phyloP scores from a whole-genome alignment of 1,139 yeast species.

The Suhomyces terraborum region DNA sequence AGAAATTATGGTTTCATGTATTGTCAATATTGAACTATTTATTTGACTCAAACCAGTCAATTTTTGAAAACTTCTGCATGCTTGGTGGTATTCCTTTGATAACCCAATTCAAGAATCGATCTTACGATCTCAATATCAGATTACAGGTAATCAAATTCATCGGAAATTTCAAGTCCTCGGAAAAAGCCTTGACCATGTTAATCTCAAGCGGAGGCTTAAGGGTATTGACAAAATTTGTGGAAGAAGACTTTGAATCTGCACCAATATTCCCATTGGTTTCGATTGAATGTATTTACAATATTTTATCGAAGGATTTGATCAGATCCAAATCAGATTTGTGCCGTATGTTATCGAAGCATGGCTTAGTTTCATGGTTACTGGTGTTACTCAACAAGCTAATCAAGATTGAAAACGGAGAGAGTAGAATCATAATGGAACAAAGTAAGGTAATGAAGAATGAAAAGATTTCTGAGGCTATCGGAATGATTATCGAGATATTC shows the following conservation, averaged over 20 bases:
- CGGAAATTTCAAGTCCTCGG: conserved; percentile 38
- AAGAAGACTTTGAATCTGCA: conserved; percentile 52
- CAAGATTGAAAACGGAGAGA: conserved; percentile 20
- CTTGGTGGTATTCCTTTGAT: conserved; percentile 61
- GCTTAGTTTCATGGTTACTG: conserved; percentile 52
- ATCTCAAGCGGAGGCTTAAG: conserved; percentile 60
- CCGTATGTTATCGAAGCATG: conserved; percentile 52
- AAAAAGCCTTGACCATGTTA: conserved; percentile 49
- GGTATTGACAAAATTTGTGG: conserved; percentile 52
- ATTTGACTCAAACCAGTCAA: conserved; percentile 36
- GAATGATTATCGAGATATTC: conserved; percentile 42
- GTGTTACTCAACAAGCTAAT: conserved; percentile 40
- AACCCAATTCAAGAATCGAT: conserved; percentile 43
- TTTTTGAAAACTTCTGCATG: conserved; percentile 53
- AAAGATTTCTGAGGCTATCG: conserved; percentile 18
- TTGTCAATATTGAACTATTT: conserved; percentile 45
- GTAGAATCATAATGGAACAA: conserved; percentile 1
- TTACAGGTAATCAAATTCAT: conserved; percentile 49
- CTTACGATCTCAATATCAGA: conserved; percentile 40
- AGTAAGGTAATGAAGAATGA: conserved; percentile 8
- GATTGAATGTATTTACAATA: conserved; percentile 47
- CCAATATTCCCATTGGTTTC: conserved; percentile 52
- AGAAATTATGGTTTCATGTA: conserved; percentile 43
- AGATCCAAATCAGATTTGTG: conserved; percentile 56
- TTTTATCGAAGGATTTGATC: conserved; percentile 46